Evolutionary conservation across 805 yeast genomes (phyloP).

Genomic region (Ogataea glucozyma): DNA sequence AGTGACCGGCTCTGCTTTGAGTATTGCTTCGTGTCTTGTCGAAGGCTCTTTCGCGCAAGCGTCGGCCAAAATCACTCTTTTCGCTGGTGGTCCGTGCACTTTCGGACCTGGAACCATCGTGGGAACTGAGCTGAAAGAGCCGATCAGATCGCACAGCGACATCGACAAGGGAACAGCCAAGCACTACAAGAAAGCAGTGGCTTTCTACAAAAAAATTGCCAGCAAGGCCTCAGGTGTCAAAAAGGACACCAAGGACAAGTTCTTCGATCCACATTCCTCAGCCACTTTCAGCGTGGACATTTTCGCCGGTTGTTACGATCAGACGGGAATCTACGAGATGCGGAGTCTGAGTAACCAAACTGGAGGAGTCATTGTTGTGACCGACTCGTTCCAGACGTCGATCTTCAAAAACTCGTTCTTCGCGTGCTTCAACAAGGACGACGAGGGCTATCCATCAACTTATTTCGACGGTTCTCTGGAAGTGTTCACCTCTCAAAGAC

Average conservation of each 20-base stretch:
- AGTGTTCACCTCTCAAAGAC: conserved; percentile 81
- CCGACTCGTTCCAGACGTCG: conserved; percentile 93
- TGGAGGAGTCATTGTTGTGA: conserved; percentile 84
- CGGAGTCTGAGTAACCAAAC: conserved; percentile 79
- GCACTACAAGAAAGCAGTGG: conserved; percentile 82
- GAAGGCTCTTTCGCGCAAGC: conserved; percentile 82
- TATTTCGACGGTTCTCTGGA: conserved; percentile 89
- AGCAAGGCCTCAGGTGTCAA: conserved; percentile 60
- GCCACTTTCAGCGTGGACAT: conserved; percentile 84
- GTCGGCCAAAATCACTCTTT: conserved; percentile 87
- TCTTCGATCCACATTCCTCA: conserved; percentile 38
- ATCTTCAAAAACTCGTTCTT: conserved; percentile 90
- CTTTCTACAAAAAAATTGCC: conserved; percentile 76
- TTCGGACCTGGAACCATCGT: conserved; percentile 94
- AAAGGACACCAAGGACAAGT: conserved; percentile 39
- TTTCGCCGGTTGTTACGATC: conserved; percentile 95
- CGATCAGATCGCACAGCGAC: conserved; percentile 96
- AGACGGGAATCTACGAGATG: conserved; percentile 94
- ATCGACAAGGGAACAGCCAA: conserved; percentile 88
- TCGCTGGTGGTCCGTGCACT: conserved; percentile 95
- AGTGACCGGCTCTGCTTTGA: conserved; percentile 90
- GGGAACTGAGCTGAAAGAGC: conserved; percentile 87
- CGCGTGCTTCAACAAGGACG: conserved; percentile 84
- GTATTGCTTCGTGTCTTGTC: conserved; percentile 77
- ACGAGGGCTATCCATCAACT: conserved; percentile 80